Evolutionary conservation across 306 rosid species (phyloP).

Genomic region (Pueraria montana): DNA sequence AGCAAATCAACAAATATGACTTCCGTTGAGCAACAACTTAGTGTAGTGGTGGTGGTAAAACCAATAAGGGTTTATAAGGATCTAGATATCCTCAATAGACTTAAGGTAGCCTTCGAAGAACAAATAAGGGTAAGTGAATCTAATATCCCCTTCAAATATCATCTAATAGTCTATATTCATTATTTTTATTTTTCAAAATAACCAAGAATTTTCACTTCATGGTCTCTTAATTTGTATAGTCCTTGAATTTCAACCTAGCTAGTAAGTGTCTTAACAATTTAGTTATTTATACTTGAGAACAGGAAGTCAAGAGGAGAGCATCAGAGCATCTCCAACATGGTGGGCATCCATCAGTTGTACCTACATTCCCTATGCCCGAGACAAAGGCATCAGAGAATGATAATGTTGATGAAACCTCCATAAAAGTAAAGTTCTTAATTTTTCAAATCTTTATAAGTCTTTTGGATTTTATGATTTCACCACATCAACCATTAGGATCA

Average conservation of each 20-base stretch:
- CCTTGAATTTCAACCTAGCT: background rate
- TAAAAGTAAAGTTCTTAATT: background rate
- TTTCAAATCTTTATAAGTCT: background rate
- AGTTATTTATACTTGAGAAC: background rate
- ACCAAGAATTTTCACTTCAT: background rate
- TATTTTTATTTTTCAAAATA: no score
- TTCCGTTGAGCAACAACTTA: background rate
- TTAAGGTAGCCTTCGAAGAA: background rate
- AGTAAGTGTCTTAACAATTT: background rate
- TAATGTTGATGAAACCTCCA: background rate
- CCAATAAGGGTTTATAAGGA: background rate
- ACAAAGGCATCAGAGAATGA: background rate
- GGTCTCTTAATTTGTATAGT: background rate
- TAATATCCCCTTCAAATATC: background rate
- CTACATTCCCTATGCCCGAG: background rate
- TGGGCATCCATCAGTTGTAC: background rate
- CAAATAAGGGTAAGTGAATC: background rate
- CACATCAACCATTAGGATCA: background rate
- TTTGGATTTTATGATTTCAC: background rate
- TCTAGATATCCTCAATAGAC: background rate
- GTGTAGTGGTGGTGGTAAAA: background rate
- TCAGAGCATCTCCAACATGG: no score
- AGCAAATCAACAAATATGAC: background rate
- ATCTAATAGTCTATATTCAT: background rate
- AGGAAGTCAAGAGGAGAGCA: background rate